Base-by-base conservation (phyloP, 345 rosid genomes). In the Kandelia obovata region DNA sequence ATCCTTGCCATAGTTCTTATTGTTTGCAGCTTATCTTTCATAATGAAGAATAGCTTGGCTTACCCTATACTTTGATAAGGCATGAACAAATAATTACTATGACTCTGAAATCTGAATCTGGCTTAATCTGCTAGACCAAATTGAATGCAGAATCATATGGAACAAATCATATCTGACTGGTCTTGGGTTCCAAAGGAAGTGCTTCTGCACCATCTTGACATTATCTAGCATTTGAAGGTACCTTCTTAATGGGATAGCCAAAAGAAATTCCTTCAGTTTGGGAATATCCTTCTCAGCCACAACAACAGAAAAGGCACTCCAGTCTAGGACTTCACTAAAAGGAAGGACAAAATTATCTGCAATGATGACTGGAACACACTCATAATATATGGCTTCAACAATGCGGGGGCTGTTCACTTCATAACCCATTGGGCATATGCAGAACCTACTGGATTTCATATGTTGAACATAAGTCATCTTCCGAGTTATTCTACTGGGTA, bases 341-440 rank as follows among this genome's bases (percentile, higher is more conserved):
- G 97, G 98, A 49, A 89, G 88, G 51, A 89, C 83, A 73, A 94
- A 94, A 73, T 91, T 88, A 69, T 91, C 98, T 7, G 98, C 97
- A 30, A 94, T 89, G 39, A 91, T 85, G 1, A 91, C 92, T 0
- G 96, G 97, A 30, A 93, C 89, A 21, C 98, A 93, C 65, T 93
- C 98, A 56, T 91, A 93, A 80, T 89, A 88, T 71, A 93, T 85
- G 32, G 98, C 89, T 81, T 93, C 97, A 0, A 91, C 91, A 46
- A 93, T 88, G 69, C 96, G 66, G 6, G 98, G 98, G 77, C 98
- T 89, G 84, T 91, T 93, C 66, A 91, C 98, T 80, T 93, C 97
- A 73, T 79, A 83, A 1, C 97, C 98, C 97, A 83, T 89, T 17
- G 97, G 97, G 75, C 98, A 94, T 61, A 89, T 49, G 67, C 98